Base-by-base conservation (phyloP, 345 rosid species). In the Stellera chamaejasme region DNA sequence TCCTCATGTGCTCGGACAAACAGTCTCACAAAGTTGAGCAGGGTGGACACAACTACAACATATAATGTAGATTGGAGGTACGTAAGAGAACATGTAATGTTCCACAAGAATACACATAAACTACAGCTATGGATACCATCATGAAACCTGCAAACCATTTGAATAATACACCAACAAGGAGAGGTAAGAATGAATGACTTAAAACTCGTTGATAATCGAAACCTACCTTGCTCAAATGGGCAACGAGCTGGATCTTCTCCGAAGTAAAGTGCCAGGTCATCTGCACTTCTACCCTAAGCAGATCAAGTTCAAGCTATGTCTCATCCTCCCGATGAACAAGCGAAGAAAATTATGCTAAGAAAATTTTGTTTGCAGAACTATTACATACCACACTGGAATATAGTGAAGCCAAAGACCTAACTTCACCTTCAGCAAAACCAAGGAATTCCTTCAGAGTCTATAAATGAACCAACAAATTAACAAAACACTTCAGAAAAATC, bases 181-280 rank as follows among this genome's bases (percentile, higher is more conserved):
- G 7, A 32, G 5, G 39, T 4, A 32, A 32, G 39, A 32, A 7
- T 32, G 51, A 27, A 56, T 42, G 5, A 48, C 19, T 26, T 1
- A 43, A 19, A 27, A 54, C 6, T 1, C 15, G 11, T 48, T 9
- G 47, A 13, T 28, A 27, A 32, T 70, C 39, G 36, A 32, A 48
- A 62, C 49, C 52, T 64, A 88, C 93, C 96, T 85, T 88, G 93
- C 70, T 88, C 93, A 50, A 88, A 88, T 41, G 93, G 86, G 45
- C 83, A 88, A 41, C 93, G 96, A 25, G 86, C 83, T 42, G 96
- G 96, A 74, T 88, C 96, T 71, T 88, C 93, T 58, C 96, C 96
- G 56, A 88, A 88, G 69, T 85, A 88, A 63, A 77, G 81, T 39
- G 89, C 83, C 75, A 85, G 79, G 10, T 83, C 81, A 79, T 88